phyloP scores from a whole-genome alignment of 257 asterid genomes.

The Vinca minor region DNA sequence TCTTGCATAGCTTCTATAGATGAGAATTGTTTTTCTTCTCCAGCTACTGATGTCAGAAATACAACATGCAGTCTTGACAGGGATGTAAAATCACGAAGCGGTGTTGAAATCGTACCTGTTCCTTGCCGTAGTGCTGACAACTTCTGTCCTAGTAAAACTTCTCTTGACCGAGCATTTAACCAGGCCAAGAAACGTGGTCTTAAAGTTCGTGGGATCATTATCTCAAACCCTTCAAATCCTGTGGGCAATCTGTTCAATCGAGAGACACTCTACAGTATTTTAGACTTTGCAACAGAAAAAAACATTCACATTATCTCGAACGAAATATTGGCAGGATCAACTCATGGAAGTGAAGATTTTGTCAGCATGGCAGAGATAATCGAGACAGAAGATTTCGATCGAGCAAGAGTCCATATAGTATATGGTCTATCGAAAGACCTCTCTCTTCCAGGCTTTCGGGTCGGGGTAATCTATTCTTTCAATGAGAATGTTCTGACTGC shows the following conservation, averaged over 20 bases:
- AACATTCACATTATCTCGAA: constrained; percentile 52
- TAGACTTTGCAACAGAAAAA: constrained; percentile 56
- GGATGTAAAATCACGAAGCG: constrained; percentile 56
- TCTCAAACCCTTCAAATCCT: constrained; percentile 59
- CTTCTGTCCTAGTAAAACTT: constrained; percentile 38
- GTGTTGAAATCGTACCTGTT: constrained; percentile 55
- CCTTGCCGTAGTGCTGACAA: constrained; percentile 66
- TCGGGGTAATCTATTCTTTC: constrained; percentile 34
- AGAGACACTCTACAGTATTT: constrained; percentile 37
- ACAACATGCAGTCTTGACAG: constrained; percentile 44
- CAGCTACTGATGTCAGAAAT: constrained; percentile 12
- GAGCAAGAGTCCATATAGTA: constrained; percentile 44
- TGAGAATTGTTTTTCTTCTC: constrained; percentile 4
- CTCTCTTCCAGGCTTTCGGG: constrained; percentile 40
- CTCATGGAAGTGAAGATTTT: constrained; percentile 37
- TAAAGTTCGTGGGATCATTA: constrained; percentile 49
- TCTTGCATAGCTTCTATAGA: neutral
- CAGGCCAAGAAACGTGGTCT: constrained; percentile 64
- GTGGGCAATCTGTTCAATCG: constrained; percentile 42
- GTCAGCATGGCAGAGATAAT: constrained; percentile 49
- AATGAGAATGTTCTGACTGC: constrained; percentile 40
- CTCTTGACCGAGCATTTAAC: constrained; percentile 53
- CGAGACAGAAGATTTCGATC: constrained; percentile 34
- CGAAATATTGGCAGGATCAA: constrained; percentile 42
- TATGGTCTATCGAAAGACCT: constrained; percentile 47